These are phyloP conservation scores for Herpetospermum pedunculosum DNA, from an alignment of 306 rosid species.

Conservation along the genomic window DNA sequence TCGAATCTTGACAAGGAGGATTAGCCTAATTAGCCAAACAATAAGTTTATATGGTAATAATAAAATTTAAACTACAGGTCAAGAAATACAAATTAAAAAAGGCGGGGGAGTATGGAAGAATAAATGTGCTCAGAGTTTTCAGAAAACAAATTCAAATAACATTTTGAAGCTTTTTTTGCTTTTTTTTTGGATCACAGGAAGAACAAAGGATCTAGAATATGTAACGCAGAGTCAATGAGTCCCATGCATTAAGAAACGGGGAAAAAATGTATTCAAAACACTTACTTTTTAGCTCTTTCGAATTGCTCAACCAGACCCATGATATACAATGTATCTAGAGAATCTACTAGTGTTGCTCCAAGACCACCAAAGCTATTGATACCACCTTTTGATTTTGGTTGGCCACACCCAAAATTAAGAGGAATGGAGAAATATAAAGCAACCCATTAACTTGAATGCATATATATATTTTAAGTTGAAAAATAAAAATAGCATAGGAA, in stretches of 20 bases:
- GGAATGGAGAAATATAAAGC: conserved; percentile 10
- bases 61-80: neutral
- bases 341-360: conserved; percentile 93
- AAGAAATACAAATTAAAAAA: neutral
- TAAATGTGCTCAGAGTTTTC: neutral
- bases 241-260: neutral
- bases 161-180: conserved; percentile 1
- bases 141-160: neutral
- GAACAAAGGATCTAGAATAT: conserved; percentile 1
- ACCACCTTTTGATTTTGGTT: conserved; percentile 92
- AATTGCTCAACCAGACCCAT: conserved; percentile 94
- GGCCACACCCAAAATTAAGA: conserved; percentile 19
- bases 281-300: conserved; percentile 87
- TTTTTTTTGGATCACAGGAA: conserved; percentile 6
- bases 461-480: neutral
- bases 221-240: conserved; percentile 1
- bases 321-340: conserved; percentile 87
- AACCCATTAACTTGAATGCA: conserved; percentile 10
- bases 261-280: conserved; percentile 11
- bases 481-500: neutral
- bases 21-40: neutral
- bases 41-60: neutral
- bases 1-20: neutral
- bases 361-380: conserved; percentile 97
- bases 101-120: neutral